Evolutionary conservation across 331 rosid genomes (phyloP).

Genomic region (Acacia concinna): DNA sequence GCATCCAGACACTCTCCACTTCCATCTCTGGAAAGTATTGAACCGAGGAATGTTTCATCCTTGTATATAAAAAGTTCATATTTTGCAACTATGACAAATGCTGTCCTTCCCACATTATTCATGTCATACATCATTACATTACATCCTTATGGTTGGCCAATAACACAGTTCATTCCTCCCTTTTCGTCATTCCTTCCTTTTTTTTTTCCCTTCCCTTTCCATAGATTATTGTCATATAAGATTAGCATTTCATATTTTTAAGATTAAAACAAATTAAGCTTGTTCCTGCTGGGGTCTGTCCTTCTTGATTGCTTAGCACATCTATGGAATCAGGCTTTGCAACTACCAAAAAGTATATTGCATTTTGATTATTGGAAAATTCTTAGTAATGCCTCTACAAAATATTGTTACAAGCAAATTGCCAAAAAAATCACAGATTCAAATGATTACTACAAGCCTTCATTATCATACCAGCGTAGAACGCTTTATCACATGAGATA

Average conservation of each 20-base stretch:
- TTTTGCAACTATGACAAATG: not conserved
- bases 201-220: not conserved
- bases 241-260: not conserved
- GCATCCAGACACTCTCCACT: not conserved
- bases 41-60: not conserved
- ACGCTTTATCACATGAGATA: constrained; percentile 31
- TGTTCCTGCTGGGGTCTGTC: not conserved
- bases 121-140: too few relatives aligned
- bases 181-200: too few relatives aligned
- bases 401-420: not conserved
- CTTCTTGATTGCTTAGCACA: not conserved
- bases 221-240: not conserved
- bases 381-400: not conserved
- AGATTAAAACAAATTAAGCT: not conserved
- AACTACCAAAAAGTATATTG: not conserved
- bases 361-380: not conserved
- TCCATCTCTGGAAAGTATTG: not conserved
- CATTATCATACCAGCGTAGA: constrained; percentile 38
- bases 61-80: constrained; percentile 13
- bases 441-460: constrained; percentile 31
- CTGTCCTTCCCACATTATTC: not conserved
- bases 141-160: too few relatives aligned
- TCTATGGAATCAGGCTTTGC: not conserved
- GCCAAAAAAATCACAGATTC: not conserved
- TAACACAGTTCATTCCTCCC: too few relatives aligned